Evolutionary conservation across 108 stramenopile species (phyloP).

Genomic region (Aurantiochytrium sp.): DNA sequence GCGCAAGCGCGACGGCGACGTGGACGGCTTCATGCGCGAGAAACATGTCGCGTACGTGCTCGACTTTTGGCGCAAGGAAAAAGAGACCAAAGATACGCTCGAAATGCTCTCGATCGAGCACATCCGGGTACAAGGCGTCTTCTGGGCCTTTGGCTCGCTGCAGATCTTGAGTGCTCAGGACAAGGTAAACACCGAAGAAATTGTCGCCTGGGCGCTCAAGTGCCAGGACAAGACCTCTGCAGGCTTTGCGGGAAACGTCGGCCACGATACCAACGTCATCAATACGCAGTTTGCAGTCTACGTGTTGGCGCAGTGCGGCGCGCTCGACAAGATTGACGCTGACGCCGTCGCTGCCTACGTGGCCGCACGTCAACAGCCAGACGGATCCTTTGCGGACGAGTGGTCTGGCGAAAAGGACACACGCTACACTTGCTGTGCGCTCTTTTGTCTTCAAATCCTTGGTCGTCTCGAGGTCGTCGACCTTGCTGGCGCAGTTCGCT

Average conservation of each 20-base stretch:
- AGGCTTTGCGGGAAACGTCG: constrained; percentile 86
- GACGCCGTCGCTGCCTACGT: constrained; percentile 65
- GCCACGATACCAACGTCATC: constrained; percentile 88
- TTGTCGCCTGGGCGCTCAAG: constrained; percentile 81
- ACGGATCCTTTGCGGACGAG: constrained; percentile 95
- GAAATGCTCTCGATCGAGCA: constrained; percentile 87
- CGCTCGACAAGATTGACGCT: constrained; percentile 30
- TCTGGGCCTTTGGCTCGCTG: constrained; percentile 87
- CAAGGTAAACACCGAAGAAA: constrained; percentile 52
- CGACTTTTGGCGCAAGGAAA: constrained; percentile 62
- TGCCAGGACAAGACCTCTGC: constrained; percentile 69
- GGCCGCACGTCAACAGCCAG: constrained; percentile 70
- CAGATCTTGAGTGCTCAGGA: constrained; percentile 61
- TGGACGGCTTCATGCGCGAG: constrained; percentile 10
- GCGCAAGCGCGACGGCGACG: neutral
- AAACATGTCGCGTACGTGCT: constrained; percentile 67
- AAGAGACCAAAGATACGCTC: constrained; percentile 66
- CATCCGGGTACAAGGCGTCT: constrained; percentile 86
- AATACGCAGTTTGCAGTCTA: constrained; percentile 96
- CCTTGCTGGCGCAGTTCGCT: constrained; percentile 59
- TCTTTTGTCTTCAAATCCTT: constrained; percentile 70
- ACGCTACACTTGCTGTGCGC: constrained; percentile 91
- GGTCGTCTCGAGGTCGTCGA: constrained; percentile 57
- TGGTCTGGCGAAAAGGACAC: constrained; percentile 95
- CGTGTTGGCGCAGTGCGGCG: constrained; percentile 75